Evolutionary conservation across 305 asterid genomes (phyloP), one percentile per base, ranked within the genome.

Genomic region (Rubia tinctorum): DNA sequence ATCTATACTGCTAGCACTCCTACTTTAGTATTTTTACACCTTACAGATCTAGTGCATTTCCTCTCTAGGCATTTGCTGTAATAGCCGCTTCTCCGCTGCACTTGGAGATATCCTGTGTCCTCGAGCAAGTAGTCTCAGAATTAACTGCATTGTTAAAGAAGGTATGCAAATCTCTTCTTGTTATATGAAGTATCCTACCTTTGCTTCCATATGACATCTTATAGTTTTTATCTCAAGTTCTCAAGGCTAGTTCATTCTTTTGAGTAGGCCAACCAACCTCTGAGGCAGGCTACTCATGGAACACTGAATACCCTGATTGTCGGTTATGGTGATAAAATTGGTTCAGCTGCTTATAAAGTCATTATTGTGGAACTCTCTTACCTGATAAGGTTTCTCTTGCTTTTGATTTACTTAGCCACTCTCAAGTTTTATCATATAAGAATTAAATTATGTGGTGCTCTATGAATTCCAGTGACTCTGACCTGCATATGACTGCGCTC

Each of bases 401-500:
- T 73, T 25, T 65, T 65, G 15, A 7, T n/a, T 39, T 68, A 47
- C 65, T 15, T 64, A 51, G 68, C 34, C 69, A 75, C 65, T 43
- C 49, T 67, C n/a, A 43, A 22, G 61, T 55, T 22, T 20, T 13
- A 23, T 73, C 20, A 45, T 75, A 60, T 47, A 42, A 45, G 62
- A 73, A 47, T 22, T 15, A 42, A 74, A 37, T 51, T 30, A 43
- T 75, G 66, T 63, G 53, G 42, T 79, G 68, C 53, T 75, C 68
- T 47, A 67, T 82, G 70, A 73, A 77, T 78, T 75, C 78, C 87
- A 95, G 98, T 80, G 99, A 95, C 83, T 89, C 95, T 13, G 99
- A 95, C 83, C 83, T 95, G 86, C 99, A 91, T 78, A 95, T 95
- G 99, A 87, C 99, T 74, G 98, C 98, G 76, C 88, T 91, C 47